These are phyloP conservation scores for Crithidia sp. DNA, from an alignment of 208 protist genomes.

Conservation along the genomic window DNA sequence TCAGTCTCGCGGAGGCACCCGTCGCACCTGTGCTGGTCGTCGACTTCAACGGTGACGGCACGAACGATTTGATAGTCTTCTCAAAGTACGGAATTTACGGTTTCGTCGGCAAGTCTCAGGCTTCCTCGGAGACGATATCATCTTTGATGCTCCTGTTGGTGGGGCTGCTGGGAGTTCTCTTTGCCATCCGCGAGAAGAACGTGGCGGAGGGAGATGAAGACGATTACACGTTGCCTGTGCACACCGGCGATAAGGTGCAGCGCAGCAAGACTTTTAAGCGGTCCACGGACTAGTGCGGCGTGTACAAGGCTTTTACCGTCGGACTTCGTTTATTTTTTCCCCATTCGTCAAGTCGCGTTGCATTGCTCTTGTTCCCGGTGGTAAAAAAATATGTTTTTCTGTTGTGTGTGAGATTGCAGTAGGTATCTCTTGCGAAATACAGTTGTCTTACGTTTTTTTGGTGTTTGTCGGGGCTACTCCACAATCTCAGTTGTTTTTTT, in stretches of 20 bases:
- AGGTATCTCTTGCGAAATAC: too few species aligned
- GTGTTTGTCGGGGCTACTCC: too few species aligned
- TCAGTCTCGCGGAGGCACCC: constrained; percentile 54
- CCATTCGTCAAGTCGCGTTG: too few species aligned
- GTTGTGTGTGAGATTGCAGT: too few species aligned
- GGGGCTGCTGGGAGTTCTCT: constrained; percentile 69
- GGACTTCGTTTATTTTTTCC: background rate
- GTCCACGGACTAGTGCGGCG: constrained; percentile 39
- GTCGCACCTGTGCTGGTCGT: constrained; percentile 78
- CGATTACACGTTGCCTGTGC: constrained; percentile 42
- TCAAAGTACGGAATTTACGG: constrained; percentile 70
- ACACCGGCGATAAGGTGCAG: constrained; percentile 28
- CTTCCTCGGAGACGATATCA: constrained; percentile 71
- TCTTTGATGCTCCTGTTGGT: constrained; percentile 80
- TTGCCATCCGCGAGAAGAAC: constrained; percentile 45
- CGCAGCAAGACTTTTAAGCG: constrained; percentile 37
- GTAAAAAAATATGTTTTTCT: too few species aligned
- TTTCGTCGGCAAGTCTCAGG: constrained; percentile 62
- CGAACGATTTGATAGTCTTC: constrained; percentile 87
- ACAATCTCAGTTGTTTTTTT: too few species aligned
- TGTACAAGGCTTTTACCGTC: too few species aligned
- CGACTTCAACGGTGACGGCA: constrained; percentile 90
- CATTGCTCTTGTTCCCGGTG: too few species aligned
- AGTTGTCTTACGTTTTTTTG: too few species aligned
- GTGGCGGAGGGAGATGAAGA: constrained; percentile 35